Base-by-base conservation (phyloP, 257 asterid genomes). In the Jacaranda copaia region DNA sequence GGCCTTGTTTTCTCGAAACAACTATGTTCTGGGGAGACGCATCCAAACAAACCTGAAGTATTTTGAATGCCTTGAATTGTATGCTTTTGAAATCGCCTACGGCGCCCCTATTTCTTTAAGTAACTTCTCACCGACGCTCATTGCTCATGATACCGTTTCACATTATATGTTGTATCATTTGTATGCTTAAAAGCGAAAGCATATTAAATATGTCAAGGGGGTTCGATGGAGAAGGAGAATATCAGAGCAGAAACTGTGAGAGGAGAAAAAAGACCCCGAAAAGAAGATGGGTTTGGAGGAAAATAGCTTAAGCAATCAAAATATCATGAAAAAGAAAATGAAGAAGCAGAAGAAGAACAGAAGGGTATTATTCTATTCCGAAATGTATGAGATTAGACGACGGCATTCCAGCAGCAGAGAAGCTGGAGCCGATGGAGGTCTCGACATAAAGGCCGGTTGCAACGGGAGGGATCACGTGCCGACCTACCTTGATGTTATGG, bases 401-500 rank as follows among this genome's bases (percentile, higher is more conserved):
- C 77, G 93, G 75, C 66, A 78, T 73, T 79, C 51, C 88, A 42
- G 81, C 85, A 77, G 82, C 73, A 46, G 91, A 88, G 79, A 71
- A 66, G 77, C 83, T 88, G 70, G 82, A 18, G 79, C 65, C 56
- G 85, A 49, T n/a, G 86, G 87, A 15, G 77, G 89, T 60, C 88
- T 92, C 77, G 55, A 87, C 71, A 77, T 91, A 64, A 90, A 82
- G 70, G 84, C 88, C 18, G 79, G 35, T 65, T 46, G 59, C 16
- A 64, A 39, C 7, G 76, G 65, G 73, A 85, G 74, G 68, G 84
- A 80, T 75, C 81, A 73, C 18, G 36, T 51, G 63, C 85, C 91
- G 40, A 70, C 81, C 45, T 97, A 92, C 59, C 85, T 94, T 60
- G 72, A 92, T 78, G 90, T 94, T 48, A 92, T 89, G 97, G 98